A percentile compares a stretch with the other conserved stretches of the same genome.
phyloP scores from a whole-genome alignment of 768 basidiomycete species.

The Amanita thiersii region DNA sequence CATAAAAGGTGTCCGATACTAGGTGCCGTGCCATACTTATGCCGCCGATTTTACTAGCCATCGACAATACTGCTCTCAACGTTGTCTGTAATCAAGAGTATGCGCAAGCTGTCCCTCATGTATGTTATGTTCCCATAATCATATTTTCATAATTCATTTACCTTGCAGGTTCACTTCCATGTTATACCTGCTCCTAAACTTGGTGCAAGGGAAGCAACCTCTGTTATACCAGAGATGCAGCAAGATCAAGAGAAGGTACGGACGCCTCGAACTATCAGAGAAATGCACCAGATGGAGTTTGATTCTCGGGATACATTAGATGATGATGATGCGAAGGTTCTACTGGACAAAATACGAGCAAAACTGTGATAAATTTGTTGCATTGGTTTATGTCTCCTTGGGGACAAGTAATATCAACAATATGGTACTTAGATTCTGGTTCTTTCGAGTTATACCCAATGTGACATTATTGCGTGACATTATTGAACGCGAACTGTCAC shows the following conservation, averaged over 20 bases:
- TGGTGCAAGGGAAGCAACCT: conserved; percentile 13
- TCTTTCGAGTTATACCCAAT: background rate
- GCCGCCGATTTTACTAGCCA: conserved; percentile 24
- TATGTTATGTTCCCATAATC: conserved; percentile 30
- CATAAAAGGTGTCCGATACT: conserved; percentile 8
- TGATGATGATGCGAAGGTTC: conserved; percentile 40
- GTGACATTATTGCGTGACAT: too few species aligned
- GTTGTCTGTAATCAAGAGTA: conserved; percentile 80
- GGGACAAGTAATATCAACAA: too few species aligned
- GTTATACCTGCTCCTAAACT: conserved; percentile 63
- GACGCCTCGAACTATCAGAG: conserved; percentile 29
- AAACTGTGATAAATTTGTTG: conserved; percentile 19
- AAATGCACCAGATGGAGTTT: conserved; percentile 57
- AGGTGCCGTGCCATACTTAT: background rate
- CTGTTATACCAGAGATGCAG: conserved; percentile 9
- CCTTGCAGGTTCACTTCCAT: conserved; percentile 70
- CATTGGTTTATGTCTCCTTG: too few species aligned
- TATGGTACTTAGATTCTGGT: too few species aligned
- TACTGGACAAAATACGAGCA: conserved; percentile 40
- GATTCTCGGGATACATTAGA: conserved; percentile 52
- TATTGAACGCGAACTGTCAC: conserved; percentile 10
- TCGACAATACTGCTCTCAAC: conserved; percentile 62
- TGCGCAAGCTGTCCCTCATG: conserved; percentile 75
- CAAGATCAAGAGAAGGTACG: conserved; percentile 3
- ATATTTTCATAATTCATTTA: background rate